Base-by-base conservation (phyloP, 2,329 filamentous ascomycete genomes). In the Colletotrichum liriopes region DNA sequence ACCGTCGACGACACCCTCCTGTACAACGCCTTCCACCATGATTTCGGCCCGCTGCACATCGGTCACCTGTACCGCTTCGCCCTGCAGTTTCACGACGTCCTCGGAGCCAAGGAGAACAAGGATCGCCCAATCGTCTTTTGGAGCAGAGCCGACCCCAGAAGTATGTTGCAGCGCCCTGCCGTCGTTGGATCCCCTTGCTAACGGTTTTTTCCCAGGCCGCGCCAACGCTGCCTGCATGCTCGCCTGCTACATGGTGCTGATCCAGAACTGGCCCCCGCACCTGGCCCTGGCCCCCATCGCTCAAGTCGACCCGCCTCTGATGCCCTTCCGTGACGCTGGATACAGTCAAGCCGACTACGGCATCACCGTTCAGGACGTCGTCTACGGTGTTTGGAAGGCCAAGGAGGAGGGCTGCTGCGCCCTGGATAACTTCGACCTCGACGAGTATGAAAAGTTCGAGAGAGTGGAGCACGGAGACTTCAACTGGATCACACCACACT, bases 341-440 rank as follows among this genome's bases (percentile, higher is more conserved):
- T 99, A 99, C 87, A 98, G 95, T 83, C 96, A 98, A 84, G 96
- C 96, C 73, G 96, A 99, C 83, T 99, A 98, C 80, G 93, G 94
- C 66, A 90, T 99, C 77, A 98, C 93, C 71, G 94, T 99, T 54
- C 96, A 99, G 84, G 96, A 99, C 81, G 92, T 99, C 52, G 96
- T 99, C 9, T 99, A 99, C 79, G 96, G 96, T 72, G 95, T 99
- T 23, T 99, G 96, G 96, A 97, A 96, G 82, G 96, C 96, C 56
- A 99, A 98, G 86, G 96, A 99, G 80, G 94, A 98, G 83, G 93
- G 93, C 59, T 92, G 97, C 78, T 97, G 95, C 79, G 93, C 94
- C 66, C 86, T 99, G 72, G 95, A 97, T 80, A 94, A 96, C 81
- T 99, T 99, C 80, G 95, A 96, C 78, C 89, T 99, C 26, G 95